Evolutionary conservation across 305 asterid species (phyloP), one percentile per base, ranked within the genome.

Genomic region (Fraxinus ornus): DNA sequence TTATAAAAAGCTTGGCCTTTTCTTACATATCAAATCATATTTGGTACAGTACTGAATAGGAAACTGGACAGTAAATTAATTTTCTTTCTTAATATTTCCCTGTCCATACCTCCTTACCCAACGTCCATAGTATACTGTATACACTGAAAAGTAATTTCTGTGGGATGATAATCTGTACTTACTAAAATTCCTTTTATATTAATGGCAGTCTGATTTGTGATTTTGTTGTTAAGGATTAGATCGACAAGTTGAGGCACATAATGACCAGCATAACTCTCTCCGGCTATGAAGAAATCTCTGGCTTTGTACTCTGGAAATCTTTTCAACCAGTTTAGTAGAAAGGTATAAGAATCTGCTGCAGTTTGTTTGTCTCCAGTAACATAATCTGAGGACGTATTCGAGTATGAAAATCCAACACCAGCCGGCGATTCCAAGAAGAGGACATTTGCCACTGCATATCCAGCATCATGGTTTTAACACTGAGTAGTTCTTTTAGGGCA

Each of bases 261-360:
- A 44, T 87, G 89, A 1, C 89, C 89, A 0, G 86, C 91, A 76
- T 89, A 89, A 75, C 89, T 87, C 84, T 87, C 90, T 78, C 90
- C 90, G 60, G 79, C 75, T 30, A 89, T 84, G 78, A 81, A 89
- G 68, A 89, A 84, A 71, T 89, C 86, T 28, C 78, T 81, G 37
- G 36, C 30, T 66, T 64, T 83, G 76, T 83, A 89, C 41, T 87
- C 89, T 12, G 84, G 89, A 79, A 83, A 89, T 76, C 81, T 89
- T 75, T 85, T 81, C 75, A 89, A 82, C 91, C 91, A 89, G 33
- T 87, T 89, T 33, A 87, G 78, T 72, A 89, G 78, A 79, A 87
- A 89, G 39, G 44, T 84, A 47, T 83, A 85, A 24, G 91, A 41
- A 79, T 89, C 90, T 52, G 64, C 22, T n/a, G 24, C 19, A 47